Evolutionary conservation across 129 eudicot genomes (phyloP).

Genomic region (Lonicera japonica): DNA sequence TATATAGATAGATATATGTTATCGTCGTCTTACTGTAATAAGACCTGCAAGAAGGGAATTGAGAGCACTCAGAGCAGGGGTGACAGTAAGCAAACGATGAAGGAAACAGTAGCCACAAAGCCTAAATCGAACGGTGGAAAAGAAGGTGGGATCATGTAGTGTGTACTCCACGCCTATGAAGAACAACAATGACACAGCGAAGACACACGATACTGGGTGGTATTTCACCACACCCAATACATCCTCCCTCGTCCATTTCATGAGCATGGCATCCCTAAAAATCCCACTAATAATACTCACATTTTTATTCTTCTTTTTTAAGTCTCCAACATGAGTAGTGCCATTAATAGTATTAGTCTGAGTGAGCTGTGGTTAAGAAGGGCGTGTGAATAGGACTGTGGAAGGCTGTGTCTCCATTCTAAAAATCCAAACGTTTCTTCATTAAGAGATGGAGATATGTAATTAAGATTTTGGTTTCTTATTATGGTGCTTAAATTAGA

Average conservation of each 20-base stretch:
- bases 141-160: constrained; percentile 69
- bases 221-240: constrained; percentile 31
- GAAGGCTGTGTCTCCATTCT: neutral
- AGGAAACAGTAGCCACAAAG: too few species aligned
- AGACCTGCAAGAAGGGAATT: constrained; percentile 67
- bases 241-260: constrained; percentile 56
- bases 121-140: constrained; percentile 89
- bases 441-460: too few species aligned
- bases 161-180: constrained; percentile 94
- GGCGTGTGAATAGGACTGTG: neutral
- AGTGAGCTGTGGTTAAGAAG: neutral
- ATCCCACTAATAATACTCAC: neutral
- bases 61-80: too few species aligned
- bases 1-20: too few species aligned
- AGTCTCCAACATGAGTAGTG: too few species aligned
- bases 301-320: too few species aligned
- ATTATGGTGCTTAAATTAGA: too few species aligned
- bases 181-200: constrained; percentile 46
- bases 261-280: constrained; percentile 38
- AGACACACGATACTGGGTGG: constrained; percentile 66
- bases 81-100: too few species aligned
- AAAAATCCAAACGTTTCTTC: too few species aligned
- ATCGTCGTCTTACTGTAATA: constrained; percentile 94
- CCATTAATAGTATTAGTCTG: too few species aligned
- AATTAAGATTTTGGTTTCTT: too few species aligned